Base-by-base conservation (phyloP, 208 protist species). In the Wallacemonas sp. region DNA sequence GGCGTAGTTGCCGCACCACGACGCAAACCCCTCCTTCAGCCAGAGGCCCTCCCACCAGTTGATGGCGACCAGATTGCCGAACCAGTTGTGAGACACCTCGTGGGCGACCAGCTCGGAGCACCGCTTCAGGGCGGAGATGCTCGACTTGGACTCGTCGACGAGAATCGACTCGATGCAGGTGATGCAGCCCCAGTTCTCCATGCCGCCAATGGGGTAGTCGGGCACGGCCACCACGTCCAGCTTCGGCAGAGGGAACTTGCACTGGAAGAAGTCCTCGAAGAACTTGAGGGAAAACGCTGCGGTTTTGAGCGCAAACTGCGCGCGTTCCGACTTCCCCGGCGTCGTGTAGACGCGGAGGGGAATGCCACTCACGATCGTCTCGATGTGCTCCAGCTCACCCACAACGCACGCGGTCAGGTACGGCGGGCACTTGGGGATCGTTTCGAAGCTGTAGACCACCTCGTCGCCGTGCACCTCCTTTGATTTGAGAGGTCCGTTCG, bases 11-110 rank as follows among this genome's bases (percentile, higher is more conserved):
- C 95, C 97, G 52, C 99, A 91, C 80, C 88, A 99, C 32, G 90
- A 98, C 19, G 99, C 99, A 70, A 99, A 99, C 33, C 97, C 99
- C 82, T 99, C 99, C 78, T 99, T 99, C 1, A 99, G 77, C 98
- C 98, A 99, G 47, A 99, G 77, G 11, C 98, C 85, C 55, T 96
- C 91, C 98, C 98, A 99, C 98, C 98, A 99, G 65, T 90, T 87
- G 76, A 99, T 98, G n/a, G 96, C 98, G 39, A 99, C 98, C n/a
- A 99, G 84, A 80, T 99, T 99, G 44, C 97, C 97, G 68, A 99
- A 98, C 97, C 97, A 99, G 77, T 98, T 96, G 83, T 99, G 98
- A 32, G 96, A 97, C 9, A 99, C 78, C 79, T 99, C 98, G 72
- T 99, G 98, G 48, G 83, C 92, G 16, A 99, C 46, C 0, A 99